phyloP scores from a whole-genome alignment of 2,329 filamentous ascomycete genomes.

The Botrytis galanthina region DNA sequence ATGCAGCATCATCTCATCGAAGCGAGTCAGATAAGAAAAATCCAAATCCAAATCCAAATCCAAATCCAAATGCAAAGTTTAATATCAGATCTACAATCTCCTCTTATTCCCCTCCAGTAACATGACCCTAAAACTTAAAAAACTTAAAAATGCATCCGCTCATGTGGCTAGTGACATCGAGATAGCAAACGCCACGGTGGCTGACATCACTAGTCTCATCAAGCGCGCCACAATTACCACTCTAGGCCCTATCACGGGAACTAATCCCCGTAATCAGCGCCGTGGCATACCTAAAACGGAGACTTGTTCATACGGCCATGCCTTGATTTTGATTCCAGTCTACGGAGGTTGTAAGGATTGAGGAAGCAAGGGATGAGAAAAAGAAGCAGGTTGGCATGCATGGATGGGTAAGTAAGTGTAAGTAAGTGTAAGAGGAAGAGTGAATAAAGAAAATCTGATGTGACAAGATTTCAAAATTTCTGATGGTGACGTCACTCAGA shows the following conservation, averaged over 20 bases:
- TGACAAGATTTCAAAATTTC: background rate
- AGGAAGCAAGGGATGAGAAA: background rate
- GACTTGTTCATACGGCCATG: background rate
- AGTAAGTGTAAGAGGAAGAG: background rate
- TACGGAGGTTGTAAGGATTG: too few species aligned
- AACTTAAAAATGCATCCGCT: background rate
- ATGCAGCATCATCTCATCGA: background rate
- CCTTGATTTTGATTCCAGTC: slow-evolving; percentile 8
- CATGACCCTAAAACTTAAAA: background rate
- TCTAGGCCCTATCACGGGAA: background rate
- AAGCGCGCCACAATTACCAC: background rate
- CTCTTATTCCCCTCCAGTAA: background rate
- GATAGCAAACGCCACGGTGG: background rate
- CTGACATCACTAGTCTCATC: background rate
- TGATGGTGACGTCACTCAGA: slow-evolving; percentile 3
- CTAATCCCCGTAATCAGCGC: background rate
- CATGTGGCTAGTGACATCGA: slow-evolving; percentile 10
- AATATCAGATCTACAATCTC: background rate
- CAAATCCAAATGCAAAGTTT: background rate
- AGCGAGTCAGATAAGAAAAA: background rate
- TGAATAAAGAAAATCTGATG: slow-evolving; percentile 1
- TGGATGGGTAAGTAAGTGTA: too few species aligned
- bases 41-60: too few species aligned
- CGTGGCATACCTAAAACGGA: slow-evolving; percentile 1
- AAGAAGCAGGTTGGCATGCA: background rate